Evolutionary conservation across 1,284 basidiomycete species (phyloP).

Genomic region (Fomitopsis betulina): DNA sequence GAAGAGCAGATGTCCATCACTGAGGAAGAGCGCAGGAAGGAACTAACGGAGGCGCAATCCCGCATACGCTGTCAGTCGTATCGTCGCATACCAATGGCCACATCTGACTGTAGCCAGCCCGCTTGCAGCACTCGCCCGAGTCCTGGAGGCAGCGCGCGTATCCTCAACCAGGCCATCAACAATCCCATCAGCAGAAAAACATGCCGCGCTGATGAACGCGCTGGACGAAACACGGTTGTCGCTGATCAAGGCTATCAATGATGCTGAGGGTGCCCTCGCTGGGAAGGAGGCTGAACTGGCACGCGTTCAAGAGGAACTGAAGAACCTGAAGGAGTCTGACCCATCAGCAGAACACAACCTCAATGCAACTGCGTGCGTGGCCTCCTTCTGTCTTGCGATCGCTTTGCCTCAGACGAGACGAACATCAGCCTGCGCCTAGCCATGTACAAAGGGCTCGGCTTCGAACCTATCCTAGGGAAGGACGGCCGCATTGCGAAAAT

Average conservation of each 20-base stretch:
- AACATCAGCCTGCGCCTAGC: conserved; percentile 53
- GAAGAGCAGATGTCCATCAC: conserved; percentile 61
- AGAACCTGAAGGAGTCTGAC: conserved; percentile 59
- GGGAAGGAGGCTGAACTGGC: conserved; percentile 67
- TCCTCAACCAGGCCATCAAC: conserved; percentile 66
- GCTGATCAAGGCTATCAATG: conserved; percentile 73
- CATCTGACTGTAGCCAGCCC: not conserved
- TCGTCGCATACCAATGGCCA: not conserved
- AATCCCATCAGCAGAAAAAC: conserved; percentile 61
- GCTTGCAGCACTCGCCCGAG: conserved; percentile 51
- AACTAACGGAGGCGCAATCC: conserved; percentile 57
- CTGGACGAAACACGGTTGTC: conserved; percentile 59
- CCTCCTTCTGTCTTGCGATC: not conserved
- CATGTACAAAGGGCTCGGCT: conserved; percentile 65
- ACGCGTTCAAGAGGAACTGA: conserved; percentile 57
- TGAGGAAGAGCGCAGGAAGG: conserved; percentile 52
- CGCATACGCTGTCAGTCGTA: conserved; percentile 50
- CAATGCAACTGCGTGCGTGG: conserved; percentile 63
- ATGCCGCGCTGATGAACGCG: conserved; percentile 56
- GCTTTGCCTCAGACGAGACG: not conserved
- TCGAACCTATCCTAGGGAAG: conserved; percentile 57
- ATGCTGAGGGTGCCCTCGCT: conserved; percentile 58
- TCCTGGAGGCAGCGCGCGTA: conserved; percentile 61
- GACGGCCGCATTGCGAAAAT: conserved; percentile 50
- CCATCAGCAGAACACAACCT: conserved; percentile 68